Conservation (phyloP, 228 moss, liverwort and hornwort genomes). For the Sphagnum magellanicum region DNA sequence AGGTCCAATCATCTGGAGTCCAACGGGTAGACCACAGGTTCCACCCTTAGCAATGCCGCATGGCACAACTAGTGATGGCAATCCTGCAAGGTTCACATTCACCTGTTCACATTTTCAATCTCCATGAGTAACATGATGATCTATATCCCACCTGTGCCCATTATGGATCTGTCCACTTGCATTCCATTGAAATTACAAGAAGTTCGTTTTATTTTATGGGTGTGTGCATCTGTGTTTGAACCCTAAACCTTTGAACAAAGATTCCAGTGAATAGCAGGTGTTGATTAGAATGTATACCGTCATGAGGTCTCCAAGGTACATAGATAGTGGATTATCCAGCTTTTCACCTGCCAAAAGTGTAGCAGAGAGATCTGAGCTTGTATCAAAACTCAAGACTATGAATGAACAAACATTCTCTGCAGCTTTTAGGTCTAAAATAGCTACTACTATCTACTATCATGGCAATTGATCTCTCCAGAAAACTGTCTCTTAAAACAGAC, state of each 20-base stretch:
- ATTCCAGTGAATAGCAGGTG: too few species aligned
- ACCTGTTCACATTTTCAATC: slow-evolving; percentile 29
- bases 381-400: not conserved
- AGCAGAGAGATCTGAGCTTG: not conserved
- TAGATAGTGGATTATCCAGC: slow-evolving; percentile 75
- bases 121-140: not conserved
- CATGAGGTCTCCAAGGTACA: slow-evolving; percentile 97
- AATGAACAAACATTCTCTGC: not conserved
- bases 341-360: slow-evolving; percentile 55
- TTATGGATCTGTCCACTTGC: not conserved
- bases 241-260: too few species aligned
- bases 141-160: not conserved
- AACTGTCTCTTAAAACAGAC: not conserved
- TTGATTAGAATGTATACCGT: slow-evolving; percentile 31
- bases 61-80: slow-evolving; percentile 88
- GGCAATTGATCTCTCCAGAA: not conserved
- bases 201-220: not conserved
- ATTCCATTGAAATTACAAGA: not conserved
- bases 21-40: slow-evolving; percentile 67
- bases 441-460: not conserved
- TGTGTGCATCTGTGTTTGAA: too few species aligned
- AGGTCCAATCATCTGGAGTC: slow-evolving; percentile 89
- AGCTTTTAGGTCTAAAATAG: not conserved
- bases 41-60: slow-evolving; percentile 89
- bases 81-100: slow-evolving; percentile 90